phyloP scores from a whole-genome alignment of 306 rosid species.

The Dryas alaskensis region DNA sequence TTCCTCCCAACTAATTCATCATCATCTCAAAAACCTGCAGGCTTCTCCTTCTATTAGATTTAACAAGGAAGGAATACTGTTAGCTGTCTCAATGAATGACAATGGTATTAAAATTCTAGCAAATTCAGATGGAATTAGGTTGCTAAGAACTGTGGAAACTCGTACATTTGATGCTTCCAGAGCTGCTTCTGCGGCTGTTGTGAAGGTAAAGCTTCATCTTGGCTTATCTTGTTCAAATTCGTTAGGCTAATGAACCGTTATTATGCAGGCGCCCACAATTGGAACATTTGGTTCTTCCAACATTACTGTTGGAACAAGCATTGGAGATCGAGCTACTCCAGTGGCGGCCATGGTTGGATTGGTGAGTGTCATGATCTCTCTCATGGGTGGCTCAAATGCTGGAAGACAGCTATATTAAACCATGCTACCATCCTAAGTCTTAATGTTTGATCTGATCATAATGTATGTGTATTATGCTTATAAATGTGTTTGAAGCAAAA shows the following conservation, averaged over 20 bases:
- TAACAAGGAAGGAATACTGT: conserved; percentile 84
- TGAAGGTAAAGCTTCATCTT: conserved; percentile 60
- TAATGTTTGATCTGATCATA: conserved; percentile 1
- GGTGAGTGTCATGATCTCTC: conserved; percentile 50
- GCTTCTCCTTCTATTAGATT: conserved; percentile 92
- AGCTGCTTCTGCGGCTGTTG: conserved; percentile 76
- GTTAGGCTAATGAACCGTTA: conserved; percentile 26
- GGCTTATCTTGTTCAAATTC: conserved; percentile 17
- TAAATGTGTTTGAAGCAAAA: conserved; percentile 17
- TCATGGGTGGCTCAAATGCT: conserved; percentile 10
- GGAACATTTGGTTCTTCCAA: conserved; percentile 66
- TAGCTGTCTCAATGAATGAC: conserved; percentile 88
- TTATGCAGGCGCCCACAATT: conserved; percentile 58
- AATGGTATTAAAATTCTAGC: conserved; percentile 88
- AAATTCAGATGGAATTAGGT: conserved; percentile 81
- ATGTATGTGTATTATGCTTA: conserved; percentile 15
- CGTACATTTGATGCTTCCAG: conserved; percentile 89
- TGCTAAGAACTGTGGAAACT: conserved; percentile 76
- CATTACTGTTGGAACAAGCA: conserved; percentile 71
- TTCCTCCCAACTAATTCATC: conserved; percentile 31
- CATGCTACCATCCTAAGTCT: not conserved
- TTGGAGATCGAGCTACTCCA: conserved; percentile 79
- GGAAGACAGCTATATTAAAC: not conserved
- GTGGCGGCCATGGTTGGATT: conserved; percentile 72
- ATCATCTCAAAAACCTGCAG: conserved; percentile 49